These are phyloP conservation scores for Ziziphus jujuba DNA, from an alignment of 306 rosid genomes.

Conservation along the genomic window DNA sequence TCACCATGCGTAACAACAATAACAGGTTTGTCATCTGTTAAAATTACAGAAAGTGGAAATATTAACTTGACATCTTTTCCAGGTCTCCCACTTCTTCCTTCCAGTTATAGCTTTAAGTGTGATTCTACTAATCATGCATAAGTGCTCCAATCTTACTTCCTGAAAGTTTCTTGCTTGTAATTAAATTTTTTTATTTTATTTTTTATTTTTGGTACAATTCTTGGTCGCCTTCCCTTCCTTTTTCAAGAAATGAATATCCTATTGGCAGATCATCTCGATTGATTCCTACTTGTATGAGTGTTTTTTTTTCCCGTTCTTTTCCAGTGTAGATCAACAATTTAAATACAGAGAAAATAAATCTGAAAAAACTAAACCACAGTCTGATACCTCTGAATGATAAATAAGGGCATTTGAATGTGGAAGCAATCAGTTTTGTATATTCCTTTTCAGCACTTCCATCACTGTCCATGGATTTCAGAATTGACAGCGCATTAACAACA, in stretches of 20 bases:
- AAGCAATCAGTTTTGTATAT: conserved; percentile 41
- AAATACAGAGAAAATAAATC: background rate
- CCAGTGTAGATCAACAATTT: background rate
- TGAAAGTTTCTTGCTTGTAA: no score
- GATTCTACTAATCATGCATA: no score
- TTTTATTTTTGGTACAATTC: no score
- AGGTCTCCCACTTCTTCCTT: no score
- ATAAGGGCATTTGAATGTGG: conserved; percentile 62
- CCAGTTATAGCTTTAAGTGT: no score
- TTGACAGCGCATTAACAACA: conserved; percentile 62
- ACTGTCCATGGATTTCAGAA: conserved; percentile 55
- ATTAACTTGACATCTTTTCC: background rate
- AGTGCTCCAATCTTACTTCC: no score
- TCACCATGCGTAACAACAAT: conserved; percentile 84
- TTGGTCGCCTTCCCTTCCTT: no score
- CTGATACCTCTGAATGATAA: conserved; percentile 72
- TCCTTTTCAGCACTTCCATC: conserved; percentile 31
- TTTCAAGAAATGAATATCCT: no score
- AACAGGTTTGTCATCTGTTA: conserved; percentile 83
- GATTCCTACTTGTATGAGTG: no score
- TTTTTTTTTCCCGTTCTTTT: background rate
- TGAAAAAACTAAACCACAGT: conserved; percentile 10
- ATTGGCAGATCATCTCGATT: no score
- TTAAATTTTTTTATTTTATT: no score
- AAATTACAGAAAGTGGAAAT: conserved; percentile 14